phyloP scores from a whole-genome alignment of 441 rosid genomes.

The Erysimum cheiri region DNA sequence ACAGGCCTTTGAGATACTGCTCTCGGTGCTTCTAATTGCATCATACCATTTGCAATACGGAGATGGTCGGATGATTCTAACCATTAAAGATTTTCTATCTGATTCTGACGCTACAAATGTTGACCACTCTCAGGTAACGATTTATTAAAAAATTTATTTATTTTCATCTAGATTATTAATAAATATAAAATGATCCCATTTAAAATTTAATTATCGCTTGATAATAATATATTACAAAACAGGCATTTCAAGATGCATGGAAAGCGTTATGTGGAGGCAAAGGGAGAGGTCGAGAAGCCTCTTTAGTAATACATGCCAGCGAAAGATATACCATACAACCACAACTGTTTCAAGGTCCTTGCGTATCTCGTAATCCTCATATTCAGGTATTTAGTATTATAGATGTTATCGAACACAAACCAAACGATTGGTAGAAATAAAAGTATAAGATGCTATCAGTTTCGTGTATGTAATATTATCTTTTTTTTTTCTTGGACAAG shows the following conservation, averaged over 20 bases:
- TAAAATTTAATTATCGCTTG: neutral
- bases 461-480: neutral
- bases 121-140: conserved; percentile 28
- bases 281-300: neutral
- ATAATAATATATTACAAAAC: neutral
- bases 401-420: neutral
- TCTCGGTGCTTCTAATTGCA: conserved; percentile 22
- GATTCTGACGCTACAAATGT: neutral
- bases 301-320: conserved; percentile 20
- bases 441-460: neutral
- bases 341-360: conserved; percentile 39
- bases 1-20: conserved; percentile 4
- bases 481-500: neutral
- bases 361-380: conserved; percentile 23
- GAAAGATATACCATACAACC: conserved; percentile 37
- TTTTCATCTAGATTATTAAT: neutral
- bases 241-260: conserved; percentile 42
- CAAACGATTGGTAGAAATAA: neutral
- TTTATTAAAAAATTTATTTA: neutral
- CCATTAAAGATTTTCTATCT: conserved; percentile 27
- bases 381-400: conserved; percentile 30
- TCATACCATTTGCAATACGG: conserved; percentile 22
- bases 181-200: neutral
- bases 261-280: conserved; percentile 19
- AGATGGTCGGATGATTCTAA: conserved; percentile 20